These are phyloP conservation scores for Phoma sp. DNA, from an alignment of 2,329 filamentous ascomycete genomes.

Conservation along the genomic window DNA sequence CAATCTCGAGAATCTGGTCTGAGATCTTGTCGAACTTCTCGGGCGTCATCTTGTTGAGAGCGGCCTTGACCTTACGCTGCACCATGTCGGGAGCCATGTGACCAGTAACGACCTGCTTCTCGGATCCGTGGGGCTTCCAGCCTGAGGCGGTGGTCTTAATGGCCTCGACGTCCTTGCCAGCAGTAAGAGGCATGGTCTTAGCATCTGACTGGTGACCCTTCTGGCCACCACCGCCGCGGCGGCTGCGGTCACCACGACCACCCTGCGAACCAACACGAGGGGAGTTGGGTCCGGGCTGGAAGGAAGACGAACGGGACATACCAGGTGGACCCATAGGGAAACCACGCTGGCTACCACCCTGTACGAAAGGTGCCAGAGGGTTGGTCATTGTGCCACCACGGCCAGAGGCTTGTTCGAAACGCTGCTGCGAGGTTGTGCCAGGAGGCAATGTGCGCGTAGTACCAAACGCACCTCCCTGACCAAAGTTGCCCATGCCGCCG, in stretches of 20 bases:
- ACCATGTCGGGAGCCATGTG: conserved; percentile 89
- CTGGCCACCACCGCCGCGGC: conserved; percentile 55
- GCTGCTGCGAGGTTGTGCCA: conserved; percentile 77
- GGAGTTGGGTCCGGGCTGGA: conserved; percentile 71
- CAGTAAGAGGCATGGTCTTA: conserved; percentile 91
- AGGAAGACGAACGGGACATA: conserved; percentile 66
- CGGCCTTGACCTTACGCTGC: conserved; percentile 98
- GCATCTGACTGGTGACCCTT: conserved; percentile 64
- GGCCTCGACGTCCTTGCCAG: conserved; percentile 79
- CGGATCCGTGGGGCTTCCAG: conserved; percentile 79
- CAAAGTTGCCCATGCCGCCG: conserved; percentile 73
- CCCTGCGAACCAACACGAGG: conserved; percentile 67
- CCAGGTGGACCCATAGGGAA: conserved; percentile 67
- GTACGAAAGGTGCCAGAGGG: conserved; percentile 65
- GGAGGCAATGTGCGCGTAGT: conserved; percentile 69
- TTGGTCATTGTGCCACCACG: conserved; percentile 50
- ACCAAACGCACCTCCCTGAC: conserved; percentile 48
- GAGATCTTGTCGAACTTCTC: conserved; percentile 98
- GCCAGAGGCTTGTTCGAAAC: conserved; percentile 59
- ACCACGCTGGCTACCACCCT: conserved; percentile 58
- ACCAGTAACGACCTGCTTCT: conserved; percentile 32
- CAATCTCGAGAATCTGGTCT: conserved; percentile 90
- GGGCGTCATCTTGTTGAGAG: conserved; percentile 99
- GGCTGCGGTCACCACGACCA: conserved; percentile 67
- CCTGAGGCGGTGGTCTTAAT: conserved; percentile 75